These are phyloP conservation scores for Eucalyptus marginata DNA, from an alignment of 345 rosid genomes.

Conservation along the genomic window DNA sequence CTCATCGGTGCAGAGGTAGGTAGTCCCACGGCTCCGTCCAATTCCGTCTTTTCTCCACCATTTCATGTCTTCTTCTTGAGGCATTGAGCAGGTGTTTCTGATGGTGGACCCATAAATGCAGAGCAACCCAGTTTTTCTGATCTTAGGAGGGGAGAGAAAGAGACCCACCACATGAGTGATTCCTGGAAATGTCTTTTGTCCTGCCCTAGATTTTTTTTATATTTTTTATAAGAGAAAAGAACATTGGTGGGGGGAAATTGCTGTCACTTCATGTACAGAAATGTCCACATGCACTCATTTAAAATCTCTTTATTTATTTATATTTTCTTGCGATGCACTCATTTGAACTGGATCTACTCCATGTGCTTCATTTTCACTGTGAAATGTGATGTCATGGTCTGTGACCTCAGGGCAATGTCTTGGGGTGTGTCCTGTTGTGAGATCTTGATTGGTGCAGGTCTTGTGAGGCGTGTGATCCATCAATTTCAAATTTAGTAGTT, in stretches of 20 bases:
- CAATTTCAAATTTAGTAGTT: neutral
- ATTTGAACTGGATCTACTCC: neutral
- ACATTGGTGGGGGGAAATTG: constrained; percentile 3
- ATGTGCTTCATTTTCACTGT: neutral
- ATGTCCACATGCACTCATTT: neutral
- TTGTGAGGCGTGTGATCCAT: neutral
- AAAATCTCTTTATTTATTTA: neutral
- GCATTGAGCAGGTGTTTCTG: constrained; percentile 21
- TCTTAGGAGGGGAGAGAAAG: neutral
- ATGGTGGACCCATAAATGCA: constrained; percentile 9
- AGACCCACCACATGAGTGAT: constrained; percentile 17
- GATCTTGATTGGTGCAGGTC: neutral
- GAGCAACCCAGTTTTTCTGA: constrained; percentile 10
- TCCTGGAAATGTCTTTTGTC: constrained; percentile 10
- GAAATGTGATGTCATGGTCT: neutral
- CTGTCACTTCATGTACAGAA: neutral
- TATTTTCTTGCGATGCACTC: neutral
- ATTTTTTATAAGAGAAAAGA: neutral
- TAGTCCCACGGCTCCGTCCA: neutral
- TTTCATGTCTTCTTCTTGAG: neutral
- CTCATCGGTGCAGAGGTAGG: neutral
- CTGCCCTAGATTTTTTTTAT: neutral
- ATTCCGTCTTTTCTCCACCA: neutral
- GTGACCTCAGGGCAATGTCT: neutral
- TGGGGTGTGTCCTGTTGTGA: neutral